Base-by-base conservation (phyloP, 2,329 filamentous ascomycete genomes). In the Teratosphaeria pseudoeucalypti region DNA sequence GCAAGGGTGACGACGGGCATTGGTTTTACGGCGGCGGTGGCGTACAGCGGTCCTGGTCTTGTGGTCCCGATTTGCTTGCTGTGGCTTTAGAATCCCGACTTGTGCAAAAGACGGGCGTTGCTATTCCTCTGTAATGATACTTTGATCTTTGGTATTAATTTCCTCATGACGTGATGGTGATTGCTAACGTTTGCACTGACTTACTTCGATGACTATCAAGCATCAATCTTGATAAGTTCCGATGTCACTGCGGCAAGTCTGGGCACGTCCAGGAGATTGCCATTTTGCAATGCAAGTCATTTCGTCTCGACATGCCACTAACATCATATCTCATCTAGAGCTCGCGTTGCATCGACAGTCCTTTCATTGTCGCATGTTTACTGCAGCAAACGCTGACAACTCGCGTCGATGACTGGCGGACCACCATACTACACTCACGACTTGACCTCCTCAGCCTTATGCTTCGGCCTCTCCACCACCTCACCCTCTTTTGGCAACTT, bases 401-500 rank as follows among this genome's bases (percentile, higher is more conserved):
- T 16, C 43, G 43, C 43, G 3, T 19, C 19, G 43, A 39, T 39
- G 10, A 16, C 34, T 32, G 29, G 4, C 5, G 7, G 29, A 32
- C 29, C 7, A 6, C 29, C 2, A 6, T 26, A 7, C 52, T 7
- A 32, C 29, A 32, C 29, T 57, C 55, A 62, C 16, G 62, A 62
- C 54, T 43, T 57, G 49, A 56, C n/a, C 66, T 71, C 70, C n/a
- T 49, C 43, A 23, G 43, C 43, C 62, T 71, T 61, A 57, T 65
- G 63, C 67, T 72, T 72, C 29, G 69, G 69, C 58, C 70, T 64
- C 66, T 71, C 69, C 10, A 68, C 68, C 32, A 72, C 62, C 59
- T 71, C 68, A 9, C 68, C 69, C 61, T 70, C 63, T 9, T 62
- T 63, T 6, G 70, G 68, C 34, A 70, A 23, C 58, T 70, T 69